A percentile compares a stretch with the other conserved stretches of the same genome.
Evolutionary conservation across 2,329 filamentous ascomycete genomes (phyloP).

Genomic region (Tolypocladium amazonense): DNA sequence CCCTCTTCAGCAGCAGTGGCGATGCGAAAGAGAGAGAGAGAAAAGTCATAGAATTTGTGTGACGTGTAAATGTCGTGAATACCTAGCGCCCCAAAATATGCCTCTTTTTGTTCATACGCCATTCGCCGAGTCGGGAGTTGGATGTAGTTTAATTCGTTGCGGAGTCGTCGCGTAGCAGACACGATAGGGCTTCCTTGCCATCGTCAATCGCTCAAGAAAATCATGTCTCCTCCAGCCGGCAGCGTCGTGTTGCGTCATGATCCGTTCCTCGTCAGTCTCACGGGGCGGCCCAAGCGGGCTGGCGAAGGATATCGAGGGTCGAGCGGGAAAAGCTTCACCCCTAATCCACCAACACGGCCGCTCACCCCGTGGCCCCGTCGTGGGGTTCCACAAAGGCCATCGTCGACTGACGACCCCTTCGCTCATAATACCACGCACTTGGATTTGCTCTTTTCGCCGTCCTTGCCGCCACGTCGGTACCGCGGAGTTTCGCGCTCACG

Average conservation of each 20-base stretch:
- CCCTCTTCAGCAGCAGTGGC: background rate
- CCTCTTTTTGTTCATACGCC: conserved; percentile 27
- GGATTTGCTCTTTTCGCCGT: conserved; percentile 23
- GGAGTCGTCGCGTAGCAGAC: conserved; percentile 19
- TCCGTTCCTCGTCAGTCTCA: background rate
- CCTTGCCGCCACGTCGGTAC: conserved; percentile 22
- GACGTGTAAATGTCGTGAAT: conserved; percentile 21
- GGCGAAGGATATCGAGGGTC: background rate
- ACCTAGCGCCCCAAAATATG: conserved; percentile 26
- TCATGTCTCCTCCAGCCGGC: conserved; percentile 5
- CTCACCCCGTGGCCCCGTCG: background rate
- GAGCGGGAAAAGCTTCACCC: background rate
- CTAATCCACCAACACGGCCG: background rate
- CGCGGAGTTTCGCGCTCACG: conserved; percentile 19
- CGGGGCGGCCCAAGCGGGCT: background rate
- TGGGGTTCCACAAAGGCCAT: background rate
- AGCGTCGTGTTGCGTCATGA: conserved; percentile 3
- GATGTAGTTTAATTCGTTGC: conserved; percentile 19
- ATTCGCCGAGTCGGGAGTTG: conserved; percentile 26
- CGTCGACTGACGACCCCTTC: conserved; percentile 1
- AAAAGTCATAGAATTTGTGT: conserved; percentile 6
- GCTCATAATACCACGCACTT: conserved; percentile 30
- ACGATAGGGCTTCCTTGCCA: conserved; percentile 7
- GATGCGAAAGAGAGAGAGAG: background rate
- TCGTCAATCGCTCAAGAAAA: conserved; percentile 15